phyloP scores from a whole-genome alignment of 2,329 filamentous ascomycete species.

The Coniochaeta sp. region DNA sequence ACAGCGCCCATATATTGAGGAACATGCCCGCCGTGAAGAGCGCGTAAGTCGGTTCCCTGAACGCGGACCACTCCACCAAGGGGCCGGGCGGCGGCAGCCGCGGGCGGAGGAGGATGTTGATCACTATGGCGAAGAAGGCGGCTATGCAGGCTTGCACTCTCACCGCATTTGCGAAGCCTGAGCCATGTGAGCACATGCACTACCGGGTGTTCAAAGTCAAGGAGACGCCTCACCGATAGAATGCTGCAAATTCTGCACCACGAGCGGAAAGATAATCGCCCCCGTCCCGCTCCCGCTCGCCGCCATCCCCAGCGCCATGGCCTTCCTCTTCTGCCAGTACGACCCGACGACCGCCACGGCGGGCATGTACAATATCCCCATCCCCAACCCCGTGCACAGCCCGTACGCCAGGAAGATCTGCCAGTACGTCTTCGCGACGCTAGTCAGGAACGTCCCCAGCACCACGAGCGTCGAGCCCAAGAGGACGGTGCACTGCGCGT shows the following conservation, averaged over 20 bases:
- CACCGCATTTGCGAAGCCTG: background rate
- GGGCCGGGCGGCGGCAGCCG: slow-evolving; percentile 8
- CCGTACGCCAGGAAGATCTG: slow-evolving; percentile 31
- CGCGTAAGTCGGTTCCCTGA: slow-evolving; percentile 9
- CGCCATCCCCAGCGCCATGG: background rate
- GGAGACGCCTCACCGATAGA: background rate
- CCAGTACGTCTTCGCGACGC: slow-evolving; percentile 21
- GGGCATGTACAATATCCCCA: background rate
- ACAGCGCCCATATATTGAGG: slow-evolving; percentile 11
- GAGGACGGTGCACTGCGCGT: slow-evolving; percentile 14
- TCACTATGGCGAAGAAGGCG: background rate
- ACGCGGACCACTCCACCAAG: slow-evolving; percentile 12
- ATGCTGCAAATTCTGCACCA: background rate
- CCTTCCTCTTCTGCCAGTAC: background rate
- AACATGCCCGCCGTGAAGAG: slow-evolving; percentile 9
- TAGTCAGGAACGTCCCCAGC: slow-evolving; percentile 21
- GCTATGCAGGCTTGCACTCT: background rate
- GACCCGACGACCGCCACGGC: background rate
- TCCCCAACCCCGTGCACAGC: background rate
- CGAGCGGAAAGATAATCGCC: background rate
- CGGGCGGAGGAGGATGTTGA: background rate
- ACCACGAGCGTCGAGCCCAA: slow-evolving; percentile 18
- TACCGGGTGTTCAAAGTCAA: background rate
- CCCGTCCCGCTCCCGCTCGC: background rate
- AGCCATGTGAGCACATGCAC: background rate